Evolutionary conservation across 129 eudicot genomes (phyloP), one percentile per base, ranked within the genome.

Genomic region (Flaveria linearis): DNA sequence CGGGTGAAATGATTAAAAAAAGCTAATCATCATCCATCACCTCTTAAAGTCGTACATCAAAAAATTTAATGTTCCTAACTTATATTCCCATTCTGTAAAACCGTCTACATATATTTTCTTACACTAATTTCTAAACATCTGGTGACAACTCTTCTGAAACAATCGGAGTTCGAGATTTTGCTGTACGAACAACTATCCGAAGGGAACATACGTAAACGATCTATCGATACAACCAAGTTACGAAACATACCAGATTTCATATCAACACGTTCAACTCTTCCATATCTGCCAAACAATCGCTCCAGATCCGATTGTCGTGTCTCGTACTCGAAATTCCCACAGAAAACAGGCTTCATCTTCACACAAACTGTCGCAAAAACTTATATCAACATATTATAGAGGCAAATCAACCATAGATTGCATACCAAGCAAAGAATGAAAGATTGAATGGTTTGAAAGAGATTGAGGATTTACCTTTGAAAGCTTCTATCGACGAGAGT

Each of bases 291-390:
- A 76, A 93, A 93, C 68, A 91, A 53, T 3, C 89, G 85, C 82
- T 93, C 97, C 82, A 93, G 72, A 39, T 93, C 98, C 43, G 90
- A 84, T 66, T 93, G 98, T 30, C 97, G 93, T 45, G 98, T 88
- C 25, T 93, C 93, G 78, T 83, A 93, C 82, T 86, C 98, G 75
- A 90, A 90, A 64, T 93, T 93, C 1, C 98, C 96, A 25, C 83
- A 82, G 92, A 93, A 93, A 49, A 93, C 68, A 47, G 98, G 96
- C 82, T 88, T 87, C 97, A 93, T 93, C 83, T 71, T 88, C 77
- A 69, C 20, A 16, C 39, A 28, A 28, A 28, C 30, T 28, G 30
- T 2, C 30, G 2, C 30, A 5, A 50, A 50, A 39, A 11, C 18
- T 25, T 67, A 4, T 7, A 64, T 64, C 18, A 13, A 61, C 67